Evolutionary conservation across 176 grass and related monocot genomes (phyloP), one percentile per base, ranked within the genome.

Genomic region (Pontederia paniculata): DNA sequence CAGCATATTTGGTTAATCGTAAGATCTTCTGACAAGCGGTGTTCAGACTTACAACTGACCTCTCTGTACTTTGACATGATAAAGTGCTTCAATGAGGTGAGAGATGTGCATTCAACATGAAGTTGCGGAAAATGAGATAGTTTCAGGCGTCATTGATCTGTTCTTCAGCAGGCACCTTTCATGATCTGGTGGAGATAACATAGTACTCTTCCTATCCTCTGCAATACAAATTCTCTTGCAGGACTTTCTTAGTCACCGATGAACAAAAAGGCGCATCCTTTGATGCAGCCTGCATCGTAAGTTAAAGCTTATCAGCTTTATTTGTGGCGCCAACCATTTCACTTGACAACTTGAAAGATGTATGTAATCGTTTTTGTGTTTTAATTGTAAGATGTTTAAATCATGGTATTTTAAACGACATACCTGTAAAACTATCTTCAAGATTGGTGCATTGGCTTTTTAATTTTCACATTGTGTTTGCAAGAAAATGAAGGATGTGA

Each of bases 401-500:
- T 47, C 77, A 44, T 43, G 63, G 12, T 49, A 61, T 22, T 23
- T 19, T 13, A 23, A 20, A 25, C 12, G 15, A 48, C 65, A 50
- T 57, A 44, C 66, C 37, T 45, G 56, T 55, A 73, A 73, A 20
- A 51, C 55, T 58, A 52, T 59, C 69, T 69, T 46, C 52, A 73
- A 52, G 67, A 75, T 8, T 61, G 59, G 78, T 60, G 58, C 71
- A 42, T 64, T 74, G 72, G 77, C 80, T 82, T 88, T 84, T 98
- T 72, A 84, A 21, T 90, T 37, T 60, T 79, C 73, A 47, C 55
- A 79, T 76, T 84, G 83, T 90, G 68, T 82, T 88, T 95, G 89
- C 89, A 95, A 95, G 89, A 95, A 77, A 84, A 37, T 65, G 60
- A 70, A 71, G 72, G 77, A 73, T 78, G 75, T 50, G 71, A 88